These are phyloP conservation scores for Blepharisma undulans DNA, from an alignment of 169 alveolate species.

Conservation along the genomic window DNA sequence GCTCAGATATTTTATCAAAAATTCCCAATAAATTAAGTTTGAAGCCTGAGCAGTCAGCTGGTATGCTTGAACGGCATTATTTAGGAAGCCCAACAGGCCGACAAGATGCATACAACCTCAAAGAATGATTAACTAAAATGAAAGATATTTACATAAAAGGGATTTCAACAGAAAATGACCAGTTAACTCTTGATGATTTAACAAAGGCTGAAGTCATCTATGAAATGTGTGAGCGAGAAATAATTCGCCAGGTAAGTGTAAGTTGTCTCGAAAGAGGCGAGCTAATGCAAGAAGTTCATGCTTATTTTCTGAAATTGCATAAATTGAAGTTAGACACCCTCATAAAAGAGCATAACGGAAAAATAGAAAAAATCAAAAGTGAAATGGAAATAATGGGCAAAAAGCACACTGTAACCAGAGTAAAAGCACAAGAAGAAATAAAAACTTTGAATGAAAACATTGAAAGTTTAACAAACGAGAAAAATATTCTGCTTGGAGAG, in stretches of 20 bases:
- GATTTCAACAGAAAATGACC: background rate
- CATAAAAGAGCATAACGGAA: background rate
- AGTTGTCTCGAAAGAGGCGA: constrained; percentile 8
- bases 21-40: background rate
- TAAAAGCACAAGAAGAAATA: background rate
- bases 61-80: background rate
- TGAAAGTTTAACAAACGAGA: background rate
- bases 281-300: background rate
- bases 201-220: background rate
- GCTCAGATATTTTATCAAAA: background rate
- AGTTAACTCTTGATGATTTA: background rate
- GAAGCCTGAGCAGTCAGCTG: background rate
- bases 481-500: background rate
- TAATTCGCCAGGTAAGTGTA: constrained; percentile 11
- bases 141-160: background rate
- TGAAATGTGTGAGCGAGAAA: background rate
- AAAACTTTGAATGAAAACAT: background rate
- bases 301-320: background rate
- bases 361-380: background rate
- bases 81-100: constrained; percentile 2
- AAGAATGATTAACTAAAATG: background rate
- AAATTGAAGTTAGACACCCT: background rate
- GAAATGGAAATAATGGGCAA: background rate
- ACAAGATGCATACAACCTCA: background rate
- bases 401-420: background rate